These are phyloP conservation scores for Tetrahymena elliotti DNA, from an alignment of 73 alveolate genomes.

Conservation along the genomic window DNA sequence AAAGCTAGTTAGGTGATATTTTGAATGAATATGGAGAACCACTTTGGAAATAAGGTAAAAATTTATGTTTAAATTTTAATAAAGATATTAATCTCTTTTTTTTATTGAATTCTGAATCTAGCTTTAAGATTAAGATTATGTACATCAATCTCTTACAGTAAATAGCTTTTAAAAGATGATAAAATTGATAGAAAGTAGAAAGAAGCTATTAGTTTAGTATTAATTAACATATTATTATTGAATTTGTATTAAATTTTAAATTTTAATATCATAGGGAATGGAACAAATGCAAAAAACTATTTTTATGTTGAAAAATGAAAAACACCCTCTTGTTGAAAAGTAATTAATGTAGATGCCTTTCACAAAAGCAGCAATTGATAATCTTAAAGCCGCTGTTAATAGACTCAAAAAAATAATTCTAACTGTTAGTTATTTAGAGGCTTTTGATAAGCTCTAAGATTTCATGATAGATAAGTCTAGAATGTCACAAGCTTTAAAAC, in stretches of 20 bases:
- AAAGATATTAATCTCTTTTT: background rate
- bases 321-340: slow-evolving; percentile 11
- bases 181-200: background rate
- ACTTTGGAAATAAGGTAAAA: background rate
- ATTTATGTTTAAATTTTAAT: background rate
- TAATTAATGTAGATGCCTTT: slow-evolving; percentile 20
- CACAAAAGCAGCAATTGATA: slow-evolving; percentile 13
- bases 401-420: background rate
- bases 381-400: background rate
- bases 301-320: background rate
- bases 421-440: background rate
- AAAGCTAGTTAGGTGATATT: background rate
- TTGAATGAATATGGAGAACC: background rate
- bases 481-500: background rate
- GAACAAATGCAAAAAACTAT: background rate
- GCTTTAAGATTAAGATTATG: background rate
- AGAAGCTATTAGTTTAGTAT: background rate
- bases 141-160: background rate
- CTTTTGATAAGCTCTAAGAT: background rate
- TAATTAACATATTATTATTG: background rate
- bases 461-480: background rate
- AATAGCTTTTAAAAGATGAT: background rate
- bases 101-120: background rate
- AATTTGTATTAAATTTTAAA: background rate
- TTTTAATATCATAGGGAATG: background rate